These are phyloP conservation scores for Diutina sp. DNA, from an alignment of 1,139 yeast species.

Conservation along the genomic window DNA sequence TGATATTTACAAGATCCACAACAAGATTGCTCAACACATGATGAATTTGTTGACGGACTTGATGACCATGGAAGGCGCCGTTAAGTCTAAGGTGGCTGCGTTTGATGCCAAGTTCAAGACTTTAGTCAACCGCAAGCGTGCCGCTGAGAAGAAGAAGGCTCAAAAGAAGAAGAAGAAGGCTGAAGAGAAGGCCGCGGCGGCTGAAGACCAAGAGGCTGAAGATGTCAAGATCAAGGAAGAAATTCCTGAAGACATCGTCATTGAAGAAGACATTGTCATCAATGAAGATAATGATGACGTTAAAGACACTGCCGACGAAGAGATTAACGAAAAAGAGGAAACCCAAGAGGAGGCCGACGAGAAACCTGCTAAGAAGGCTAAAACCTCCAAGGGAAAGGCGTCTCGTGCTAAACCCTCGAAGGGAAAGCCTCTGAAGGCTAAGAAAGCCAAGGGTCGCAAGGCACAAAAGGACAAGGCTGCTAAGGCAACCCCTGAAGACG, in stretches of 20 bases:
- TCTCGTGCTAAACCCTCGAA: background rate
- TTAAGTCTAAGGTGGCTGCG: background rate
- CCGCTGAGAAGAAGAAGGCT: background rate
- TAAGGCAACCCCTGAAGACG: background rate
- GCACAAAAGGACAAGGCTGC: constrained; percentile 5
- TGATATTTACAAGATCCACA: background rate
- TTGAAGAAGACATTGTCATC: background rate
- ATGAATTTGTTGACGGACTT: background rate
- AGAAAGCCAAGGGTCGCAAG: background rate
- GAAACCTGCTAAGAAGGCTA: background rate
- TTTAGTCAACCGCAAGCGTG: background rate
- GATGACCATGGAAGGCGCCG: background rate
- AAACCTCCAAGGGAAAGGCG: background rate
- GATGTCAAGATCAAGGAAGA: constrained; percentile 16
- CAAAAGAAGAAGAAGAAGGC: background rate
- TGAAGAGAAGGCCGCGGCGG: background rate
- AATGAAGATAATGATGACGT: background rate
- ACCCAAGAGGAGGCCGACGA: background rate
- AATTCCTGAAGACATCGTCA: background rate
- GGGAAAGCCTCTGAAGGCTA: background rate
- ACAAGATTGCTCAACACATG: constrained; percentile 1
- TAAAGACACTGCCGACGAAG: background rate
- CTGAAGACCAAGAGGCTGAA: constrained; percentile 9
- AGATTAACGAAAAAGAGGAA: background rate
- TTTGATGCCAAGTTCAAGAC: background rate